These are phyloP conservation scores for Actinidia arguta DNA, from an alignment of 179 eudicot genomes.

Conservation along the genomic window DNA sequence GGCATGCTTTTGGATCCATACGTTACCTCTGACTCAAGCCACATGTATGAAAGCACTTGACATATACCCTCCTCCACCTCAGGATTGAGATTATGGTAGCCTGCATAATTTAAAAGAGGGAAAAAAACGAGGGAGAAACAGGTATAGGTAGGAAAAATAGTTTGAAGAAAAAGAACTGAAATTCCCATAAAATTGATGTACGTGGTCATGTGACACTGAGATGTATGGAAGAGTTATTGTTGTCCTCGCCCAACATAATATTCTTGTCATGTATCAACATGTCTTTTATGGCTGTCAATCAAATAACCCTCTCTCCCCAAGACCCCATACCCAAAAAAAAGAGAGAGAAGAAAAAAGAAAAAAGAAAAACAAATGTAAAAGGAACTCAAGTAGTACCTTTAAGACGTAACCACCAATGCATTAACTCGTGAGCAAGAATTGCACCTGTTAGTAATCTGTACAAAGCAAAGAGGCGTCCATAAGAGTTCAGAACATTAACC, in stretches of 20 bases:
- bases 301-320: neutral
- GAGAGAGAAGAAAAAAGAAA: neutral
- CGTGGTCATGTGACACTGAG: neutral
- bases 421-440: constrained; percentile 94
- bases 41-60: constrained; percentile 92
- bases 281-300: neutral
- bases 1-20: constrained; percentile 60
- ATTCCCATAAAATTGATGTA: neutral
- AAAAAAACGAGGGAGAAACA: neutral
- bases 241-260: neutral
- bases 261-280: neutral
- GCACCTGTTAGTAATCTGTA: constrained; percentile 95
- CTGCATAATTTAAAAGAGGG: constrained; percentile 32
- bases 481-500: constrained; percentile 1
- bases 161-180: neutral
- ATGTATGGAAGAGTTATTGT: neutral
- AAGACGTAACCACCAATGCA: constrained; percentile 99
- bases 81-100: constrained; percentile 69
- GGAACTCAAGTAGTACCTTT: constrained; percentile 53
- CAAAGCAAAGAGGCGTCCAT: neutral
- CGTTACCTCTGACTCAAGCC: constrained; percentile 96
- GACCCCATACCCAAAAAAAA: too few relatives aligned
- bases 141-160: neutral
- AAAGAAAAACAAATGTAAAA: neutral
- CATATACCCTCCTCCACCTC: constrained; percentile 97